Base-by-base conservation (phyloP, 441 rosid genomes). In the Breynia disticha region DNA sequence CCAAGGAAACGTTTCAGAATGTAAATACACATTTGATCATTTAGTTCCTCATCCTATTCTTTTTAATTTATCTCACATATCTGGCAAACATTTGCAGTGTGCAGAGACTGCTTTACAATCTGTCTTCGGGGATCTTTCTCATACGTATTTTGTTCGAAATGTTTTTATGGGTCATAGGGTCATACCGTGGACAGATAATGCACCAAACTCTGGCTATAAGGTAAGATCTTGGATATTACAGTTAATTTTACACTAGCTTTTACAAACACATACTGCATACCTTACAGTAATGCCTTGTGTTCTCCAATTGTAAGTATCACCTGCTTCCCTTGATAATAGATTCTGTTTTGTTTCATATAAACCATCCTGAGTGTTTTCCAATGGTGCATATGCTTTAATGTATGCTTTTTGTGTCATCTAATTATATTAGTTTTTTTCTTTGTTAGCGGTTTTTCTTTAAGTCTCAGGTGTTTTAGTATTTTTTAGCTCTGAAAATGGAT, bases 111-210 rank as follows among this genome's bases (percentile, higher is more conserved):
- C 98, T 52, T 72, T 91, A 43, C 54, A 77, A 51, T 83, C 82
- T 59, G 86, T 86, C 39, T 50, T 88, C 41, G 97, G 95, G 50
- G 86, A 82, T 56, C 82, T 88, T 7, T 79, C 87, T 20, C 86
- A 78, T 54, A 84, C 95, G 12, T 88, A 86, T 71, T 91, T 88
- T 72, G 91, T 81, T 54, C 95, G 98, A 57, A 91, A 88, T 68
- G 90, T 95, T 67, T 97, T 94, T 22, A 91, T 81, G 90, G 98
- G 87, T 59, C 98, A 88, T 67, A 68, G 81, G 77, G 90, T 59
- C 53, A 61, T 75, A 4, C 72, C 75, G 58, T 75, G 71, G 56
- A 52, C 62, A 16, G 79, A 83, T 54, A 68, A 64, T 59, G 64
- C 57, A 13, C 75, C 68, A 13, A 79, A 74, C 49, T 42, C 51